Evolutionary conservation across 805 yeast species (phyloP).

Genomic region (Tetrapisispora iriomotensis): DNA sequence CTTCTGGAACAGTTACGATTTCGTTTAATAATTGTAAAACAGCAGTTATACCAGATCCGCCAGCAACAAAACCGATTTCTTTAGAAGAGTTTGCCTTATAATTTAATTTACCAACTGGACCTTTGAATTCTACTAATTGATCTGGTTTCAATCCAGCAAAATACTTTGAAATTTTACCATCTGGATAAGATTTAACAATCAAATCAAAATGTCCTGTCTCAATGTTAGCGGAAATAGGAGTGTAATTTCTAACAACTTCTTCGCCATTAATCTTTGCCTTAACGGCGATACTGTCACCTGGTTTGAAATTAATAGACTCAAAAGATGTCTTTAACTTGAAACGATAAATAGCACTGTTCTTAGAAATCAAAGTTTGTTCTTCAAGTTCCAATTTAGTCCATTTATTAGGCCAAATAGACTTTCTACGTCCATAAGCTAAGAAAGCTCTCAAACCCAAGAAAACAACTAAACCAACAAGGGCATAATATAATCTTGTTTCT

Average conservation of each 20-base stretch:
- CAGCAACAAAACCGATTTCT: conserved; percentile 63
- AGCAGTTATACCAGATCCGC: conserved; percentile 88
- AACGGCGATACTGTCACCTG: conserved; percentile 69
- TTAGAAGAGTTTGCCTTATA: conserved; percentile 51
- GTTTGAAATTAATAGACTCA: conserved; percentile 56
- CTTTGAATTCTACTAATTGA: conserved; percentile 59
- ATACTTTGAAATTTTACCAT: conserved; percentile 58
- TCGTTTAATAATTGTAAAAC: conserved; percentile 69
- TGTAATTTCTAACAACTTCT: conserved; percentile 49
- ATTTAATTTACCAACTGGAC: conserved; percentile 68
- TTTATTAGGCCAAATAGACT: conserved; percentile 38
- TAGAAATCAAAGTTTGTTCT: conserved; percentile 65
- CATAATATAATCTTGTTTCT: conserved; percentile 25
- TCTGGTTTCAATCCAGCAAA: conserved; percentile 60
- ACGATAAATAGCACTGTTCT: conserved; percentile 62
- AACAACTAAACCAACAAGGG: conserved; percentile 31
- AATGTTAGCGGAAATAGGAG: conserved; percentile 63
- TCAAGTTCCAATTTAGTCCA: conserved; percentile 61
- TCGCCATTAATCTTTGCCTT: conserved; percentile 31
- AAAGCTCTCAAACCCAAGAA: conserved; percentile 31
- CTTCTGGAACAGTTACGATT: conserved; percentile 60
- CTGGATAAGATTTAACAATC: conserved; percentile 63
- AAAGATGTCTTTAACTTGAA: conserved; percentile 53
- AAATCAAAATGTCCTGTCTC: conserved; percentile 71
- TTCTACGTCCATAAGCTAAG: conserved; percentile 32